Percentiles rank a stretch among this genome's conserved stretches.
Conservation (phyloP, 2,329 filamentous ascomycete genomes). For the Cryphonectria parasitica region DNA sequence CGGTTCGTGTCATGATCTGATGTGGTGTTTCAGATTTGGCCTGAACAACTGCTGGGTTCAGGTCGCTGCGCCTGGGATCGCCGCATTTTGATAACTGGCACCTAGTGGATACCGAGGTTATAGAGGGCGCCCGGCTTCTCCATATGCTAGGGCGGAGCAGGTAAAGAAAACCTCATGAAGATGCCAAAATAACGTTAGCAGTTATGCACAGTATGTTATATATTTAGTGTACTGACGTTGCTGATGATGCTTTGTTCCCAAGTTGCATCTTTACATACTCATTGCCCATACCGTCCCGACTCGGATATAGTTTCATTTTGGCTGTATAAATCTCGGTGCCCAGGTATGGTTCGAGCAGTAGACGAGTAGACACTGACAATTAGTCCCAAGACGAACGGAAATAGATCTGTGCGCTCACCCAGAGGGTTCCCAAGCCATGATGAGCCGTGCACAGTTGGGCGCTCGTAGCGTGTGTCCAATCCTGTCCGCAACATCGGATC, state of each 20-base stretch:
- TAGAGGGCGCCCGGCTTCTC: constrained; percentile 1
- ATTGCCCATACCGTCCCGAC: not conserved
- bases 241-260: not conserved
- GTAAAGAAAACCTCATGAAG: constrained; percentile 3
- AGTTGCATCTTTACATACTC: not conserved
- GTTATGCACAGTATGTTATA: constrained; percentile 4
- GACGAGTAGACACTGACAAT: not conserved
- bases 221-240: not conserved
- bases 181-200: constrained; percentile 21
- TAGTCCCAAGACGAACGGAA: not conserved
- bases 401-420: not conserved
- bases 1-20: constrained; percentile 20
- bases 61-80: constrained; percentile 15
- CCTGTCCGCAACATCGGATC: constrained; percentile 9
- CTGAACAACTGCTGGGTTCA: constrained; percentile 17
- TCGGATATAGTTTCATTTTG: not conserved
- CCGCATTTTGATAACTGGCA: constrained; percentile 16
- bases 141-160: constrained; percentile 2
- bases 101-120: constrained; percentile 1
- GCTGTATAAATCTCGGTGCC: constrained; percentile 12
- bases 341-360: not conserved
- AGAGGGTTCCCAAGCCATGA: not conserved
- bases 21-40: constrained; percentile 27
- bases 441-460: not conserved
- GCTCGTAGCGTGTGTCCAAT: not conserved